Percentiles rank a stretch among this genome's conserved stretches.
phyloP scores from a whole-genome alignment of 495 filamentous ascomycete genomes.

The Penicillium argentinense region DNA sequence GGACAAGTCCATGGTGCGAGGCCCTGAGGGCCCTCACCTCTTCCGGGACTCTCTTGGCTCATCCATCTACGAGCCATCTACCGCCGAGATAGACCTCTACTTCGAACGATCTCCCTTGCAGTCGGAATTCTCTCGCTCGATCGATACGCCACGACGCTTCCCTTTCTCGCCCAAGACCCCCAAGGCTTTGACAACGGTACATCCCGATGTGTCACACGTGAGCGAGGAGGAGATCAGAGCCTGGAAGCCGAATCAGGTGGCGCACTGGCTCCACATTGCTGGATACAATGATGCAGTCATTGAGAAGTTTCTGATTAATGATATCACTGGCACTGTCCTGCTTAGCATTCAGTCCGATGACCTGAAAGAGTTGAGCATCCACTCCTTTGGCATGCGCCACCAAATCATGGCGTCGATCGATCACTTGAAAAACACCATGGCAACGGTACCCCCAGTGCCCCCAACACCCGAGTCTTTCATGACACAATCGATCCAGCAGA shows the following conservation, averaged over 20 bases:
- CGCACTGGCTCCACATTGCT: constrained; percentile 70
- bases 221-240: constrained; percentile 4
- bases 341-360: constrained; percentile 87
- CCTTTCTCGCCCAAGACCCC: constrained; percentile 6
- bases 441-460: background rate
- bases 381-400: constrained; percentile 90
- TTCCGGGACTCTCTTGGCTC: constrained; percentile 58
- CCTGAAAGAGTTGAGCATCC: constrained; percentile 88
- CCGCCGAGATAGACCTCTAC: constrained; percentile 58
- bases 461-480: background rate
- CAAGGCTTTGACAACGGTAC: constrained; percentile 6
- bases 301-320: constrained; percentile 84
- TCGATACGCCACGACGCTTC: constrained; percentile 16
- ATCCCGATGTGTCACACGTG: constrained; percentile 18
- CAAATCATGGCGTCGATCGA: constrained; percentile 83
- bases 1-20: constrained; percentile 40
- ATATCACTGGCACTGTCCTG: constrained; percentile 83
- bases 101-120: constrained; percentile 66
- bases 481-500: background rate
- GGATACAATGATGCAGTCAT: constrained; percentile 71
- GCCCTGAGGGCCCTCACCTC: constrained; percentile 84
- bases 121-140: constrained; percentile 1
- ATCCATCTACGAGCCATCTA: constrained; percentile 29
- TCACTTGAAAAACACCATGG: constrained; percentile 61
- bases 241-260: constrained; percentile 57